Evolutionary conservation across 192 early-diverging fungal genomes (phyloP).

Genomic region (Podila horticola): DNA sequence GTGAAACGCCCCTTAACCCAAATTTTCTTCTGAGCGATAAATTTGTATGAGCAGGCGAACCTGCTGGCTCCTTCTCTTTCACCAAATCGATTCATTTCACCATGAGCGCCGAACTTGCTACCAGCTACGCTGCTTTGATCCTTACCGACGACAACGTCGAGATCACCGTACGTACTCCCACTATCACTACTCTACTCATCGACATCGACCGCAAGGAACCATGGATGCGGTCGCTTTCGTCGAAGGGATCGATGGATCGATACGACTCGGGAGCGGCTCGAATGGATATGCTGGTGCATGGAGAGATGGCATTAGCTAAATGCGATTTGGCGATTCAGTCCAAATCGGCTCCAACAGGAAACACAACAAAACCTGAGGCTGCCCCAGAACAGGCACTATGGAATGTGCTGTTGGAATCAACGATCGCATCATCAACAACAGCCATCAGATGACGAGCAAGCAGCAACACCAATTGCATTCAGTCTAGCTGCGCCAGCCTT

Average conservation of each 20-base stretch:
- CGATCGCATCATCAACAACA: too few species aligned
- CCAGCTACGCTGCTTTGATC: constrained; percentile 97
- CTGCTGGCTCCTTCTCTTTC: constrained; percentile 41
- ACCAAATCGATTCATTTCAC: constrained; percentile 21
- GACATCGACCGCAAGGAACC: background rate
- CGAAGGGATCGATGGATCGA: background rate
- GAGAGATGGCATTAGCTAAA: background rate
- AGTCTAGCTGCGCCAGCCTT: too few species aligned
- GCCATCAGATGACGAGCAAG: too few species aligned
- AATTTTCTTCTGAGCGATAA: background rate
- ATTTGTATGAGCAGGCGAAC: background rate
- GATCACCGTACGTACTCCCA: constrained; percentile 81
- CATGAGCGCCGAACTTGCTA: constrained; percentile 83
- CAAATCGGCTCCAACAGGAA: background rate
- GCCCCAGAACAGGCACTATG: too few species aligned
- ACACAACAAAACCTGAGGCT: too few species aligned
- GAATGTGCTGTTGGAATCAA: too few species aligned
- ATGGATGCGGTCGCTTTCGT: constrained; percentile 5
- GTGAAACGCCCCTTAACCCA: background rate
- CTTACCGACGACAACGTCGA: constrained; percentile 97
- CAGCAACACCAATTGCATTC: too few species aligned
- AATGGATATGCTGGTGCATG: background rate
- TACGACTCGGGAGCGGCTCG: background rate
- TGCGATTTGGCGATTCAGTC: background rate
- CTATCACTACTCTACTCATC: background rate